A percentile compares a stretch with the other conserved stretches of the same genome.
phyloP scores from a whole-genome alignment of 805 yeast species.

The Metschnikowia cerradonensis region DNA sequence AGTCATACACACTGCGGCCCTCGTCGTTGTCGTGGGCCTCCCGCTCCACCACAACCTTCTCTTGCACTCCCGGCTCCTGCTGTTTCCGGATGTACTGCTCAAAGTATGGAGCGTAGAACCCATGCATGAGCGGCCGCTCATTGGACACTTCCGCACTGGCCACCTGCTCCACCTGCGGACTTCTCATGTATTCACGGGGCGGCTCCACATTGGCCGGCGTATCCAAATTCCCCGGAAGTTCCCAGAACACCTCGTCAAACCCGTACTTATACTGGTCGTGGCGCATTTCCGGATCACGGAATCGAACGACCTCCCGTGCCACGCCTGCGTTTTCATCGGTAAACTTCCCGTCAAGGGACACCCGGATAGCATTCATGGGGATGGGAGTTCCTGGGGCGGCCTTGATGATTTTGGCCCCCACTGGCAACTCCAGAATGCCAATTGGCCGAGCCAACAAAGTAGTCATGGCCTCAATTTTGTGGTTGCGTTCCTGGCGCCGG shows the following conservation, averaged over 20 bases:
- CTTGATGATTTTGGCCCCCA: conserved; percentile 18
- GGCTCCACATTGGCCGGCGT: background rate
- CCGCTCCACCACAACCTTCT: background rate
- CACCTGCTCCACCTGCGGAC: background rate
- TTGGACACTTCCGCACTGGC: background rate
- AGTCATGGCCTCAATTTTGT: background rate
- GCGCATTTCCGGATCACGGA: conserved; percentile 2
- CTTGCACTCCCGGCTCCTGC: background rate
- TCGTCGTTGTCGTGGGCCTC: background rate
- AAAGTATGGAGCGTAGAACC: conserved; percentile 11
- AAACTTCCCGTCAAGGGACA: conserved; percentile 12
- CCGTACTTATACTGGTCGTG: conserved; percentile 5
- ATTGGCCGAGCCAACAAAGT: background rate
- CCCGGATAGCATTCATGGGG: conserved; percentile 29
- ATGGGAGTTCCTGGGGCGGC: conserved; percentile 24
- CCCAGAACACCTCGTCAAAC: conserved; percentile 3
- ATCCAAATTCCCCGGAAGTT: background rate
- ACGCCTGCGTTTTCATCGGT: background rate
- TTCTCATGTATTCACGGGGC: background rate
- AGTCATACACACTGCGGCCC: conserved; percentile 3
- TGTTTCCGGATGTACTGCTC: conserved; percentile 13
- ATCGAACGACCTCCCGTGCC: background rate
- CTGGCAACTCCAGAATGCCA: conserved; percentile 9
- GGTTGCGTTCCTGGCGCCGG: background rate
- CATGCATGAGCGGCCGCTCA: background rate